These are phyloP conservation scores for Nemania serpens DNA, from an alignment of 2,329 filamentous ascomycete genomes.

Conservation along the genomic window DNA sequence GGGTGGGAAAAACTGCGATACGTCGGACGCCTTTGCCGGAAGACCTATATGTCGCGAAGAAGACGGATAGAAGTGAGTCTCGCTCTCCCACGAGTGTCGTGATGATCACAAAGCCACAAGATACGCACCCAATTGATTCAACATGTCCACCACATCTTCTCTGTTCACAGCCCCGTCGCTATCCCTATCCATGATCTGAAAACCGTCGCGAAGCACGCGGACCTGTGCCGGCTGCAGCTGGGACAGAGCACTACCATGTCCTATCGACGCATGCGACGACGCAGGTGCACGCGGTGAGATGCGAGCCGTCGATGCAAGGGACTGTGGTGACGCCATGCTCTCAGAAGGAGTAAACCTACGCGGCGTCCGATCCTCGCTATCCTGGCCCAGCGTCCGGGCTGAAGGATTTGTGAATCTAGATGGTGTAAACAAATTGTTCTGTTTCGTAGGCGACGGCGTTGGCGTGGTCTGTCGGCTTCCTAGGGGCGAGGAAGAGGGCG, in stretches of 20 bases:
- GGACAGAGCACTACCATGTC: slow-evolving; percentile 62
- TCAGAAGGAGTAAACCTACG: slow-evolving; percentile 29
- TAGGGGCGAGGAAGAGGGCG: slow-evolving; percentile 67
- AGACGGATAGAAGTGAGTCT: not conserved
- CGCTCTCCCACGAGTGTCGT: not conserved
- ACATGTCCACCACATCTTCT: slow-evolving; percentile 85
- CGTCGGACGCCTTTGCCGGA: slow-evolving; percentile 69
- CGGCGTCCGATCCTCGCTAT: slow-evolving; percentile 33
- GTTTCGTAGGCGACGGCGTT: slow-evolving; percentile 62
- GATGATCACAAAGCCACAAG: not conserved
- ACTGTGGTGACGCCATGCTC: slow-evolving; percentile 29
- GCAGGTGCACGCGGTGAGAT: slow-evolving; percentile 41
- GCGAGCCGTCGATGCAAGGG: slow-evolving; percentile 43
- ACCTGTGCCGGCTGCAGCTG: slow-evolving; percentile 82
- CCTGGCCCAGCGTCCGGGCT: slow-evolving; percentile 42
- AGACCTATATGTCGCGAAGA: slow-evolving; percentile 59
- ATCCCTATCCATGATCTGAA: slow-evolving; percentile 89
- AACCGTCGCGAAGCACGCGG: slow-evolving; percentile 86
- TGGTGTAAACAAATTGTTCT: slow-evolving; percentile 49
- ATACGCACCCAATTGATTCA: slow-evolving; percentile 75
- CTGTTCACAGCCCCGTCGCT: slow-evolving; percentile 82
- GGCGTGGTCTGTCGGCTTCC: slow-evolving; percentile 66
- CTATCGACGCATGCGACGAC: slow-evolving; percentile 41
- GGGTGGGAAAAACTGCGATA: slow-evolving; percentile 83
- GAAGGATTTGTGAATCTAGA: slow-evolving; percentile 46